Base-by-base conservation (phyloP, 139 green algal genomes). In the Marvania coccoides region DNA sequence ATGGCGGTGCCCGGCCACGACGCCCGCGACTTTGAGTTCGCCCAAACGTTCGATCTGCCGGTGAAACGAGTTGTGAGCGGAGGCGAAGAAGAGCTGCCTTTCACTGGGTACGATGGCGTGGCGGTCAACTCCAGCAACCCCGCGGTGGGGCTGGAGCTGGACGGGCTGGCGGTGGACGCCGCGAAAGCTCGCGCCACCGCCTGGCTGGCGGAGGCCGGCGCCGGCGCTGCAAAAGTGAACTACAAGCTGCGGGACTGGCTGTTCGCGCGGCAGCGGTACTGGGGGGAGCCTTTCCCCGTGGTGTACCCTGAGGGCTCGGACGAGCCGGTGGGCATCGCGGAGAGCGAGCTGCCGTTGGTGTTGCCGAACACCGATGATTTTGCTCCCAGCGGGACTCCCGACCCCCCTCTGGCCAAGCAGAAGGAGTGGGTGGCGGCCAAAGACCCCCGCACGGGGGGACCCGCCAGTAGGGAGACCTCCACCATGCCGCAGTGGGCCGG, bases 161-260 rank as follows among this genome's bases (percentile, higher is more conserved):
- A 95, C 65, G 93, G 93, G 2, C 45, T 92, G 66, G 0, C 51
- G 29, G 82, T 61, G 10, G 26, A 47, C 4, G 70, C 83, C 37
- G 86, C 82, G 8, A 58, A 63, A 28, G 33, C 67, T 13, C 63
- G 58, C 15, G 64, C 85, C 12, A 67, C 77, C 12, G 72, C 31
- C 2, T 90, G 82, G 81, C 77, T 95, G 40, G 72, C 82, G 24
- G 19, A 37, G 14, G 14, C 23, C 2, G 58, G 62, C 45, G 19
- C 65, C 6, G 79, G 81, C 53, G 45, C 42, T 7, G 34, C 46
- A 6, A 73, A 95, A 67, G 79, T 93, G 59, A 98, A 98, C 75
- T 99, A 92, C 84, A 98, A 98, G 76, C 84, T 98, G 48, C 75
- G 93, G 1, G 94, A 99, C 81, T 99, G 94, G 94, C 83, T 98